Evolutionary conservation across 768 basidiomycete species (phyloP), one percentile per base, ranked within the genome.

Genomic region (Pleurotus ostreatus): DNA sequence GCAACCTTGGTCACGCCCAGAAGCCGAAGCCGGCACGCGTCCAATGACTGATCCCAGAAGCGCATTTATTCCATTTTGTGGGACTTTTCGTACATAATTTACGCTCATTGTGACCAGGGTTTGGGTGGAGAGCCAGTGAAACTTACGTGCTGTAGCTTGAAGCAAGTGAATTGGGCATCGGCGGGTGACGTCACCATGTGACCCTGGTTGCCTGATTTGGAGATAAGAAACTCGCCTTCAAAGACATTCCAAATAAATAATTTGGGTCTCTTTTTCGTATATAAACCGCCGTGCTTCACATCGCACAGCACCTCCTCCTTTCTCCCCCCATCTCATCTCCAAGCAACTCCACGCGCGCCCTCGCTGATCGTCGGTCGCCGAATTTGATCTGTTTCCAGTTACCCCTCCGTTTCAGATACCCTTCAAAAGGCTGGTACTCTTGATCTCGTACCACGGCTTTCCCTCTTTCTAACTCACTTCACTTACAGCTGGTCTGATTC

Each of bases 291-390:
- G 23, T 47, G 25, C 44, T 55, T 46, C 54, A 47, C 12, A 34
- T 45, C 54, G 26, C 43, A 34, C 54, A 55, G 43, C 23, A 22
- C 44, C 44, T 39, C 46, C 54, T 55, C 30, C 16, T 46, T 46
- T 46, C 54, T 15, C 22, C 16, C 34, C 54, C 54, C 54, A 46
- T 45, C 54, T 23, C 39, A 53, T 53, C 51, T 15, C 18, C 51
- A 40, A 9, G 38, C 51, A 39, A 41, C 51, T 20, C 39, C 2
- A 18, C 51, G 34, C 51, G 23, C 51, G 30, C 37, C 23, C 38
- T 39, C 41, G 11, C 30, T 49, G 48, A 49, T 49, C 48, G 48
- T 34, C 37, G 48, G 48, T 34, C 25, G n/a, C 48, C 37, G 13
- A 15, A 23, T 47, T 25, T 13, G 16, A 13, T 47, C 20, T 20